Evolutionary conservation across 257 asterid genomes (phyloP), one percentile per base, ranked within the genome.

Genomic region (Plantago elongata): DNA sequence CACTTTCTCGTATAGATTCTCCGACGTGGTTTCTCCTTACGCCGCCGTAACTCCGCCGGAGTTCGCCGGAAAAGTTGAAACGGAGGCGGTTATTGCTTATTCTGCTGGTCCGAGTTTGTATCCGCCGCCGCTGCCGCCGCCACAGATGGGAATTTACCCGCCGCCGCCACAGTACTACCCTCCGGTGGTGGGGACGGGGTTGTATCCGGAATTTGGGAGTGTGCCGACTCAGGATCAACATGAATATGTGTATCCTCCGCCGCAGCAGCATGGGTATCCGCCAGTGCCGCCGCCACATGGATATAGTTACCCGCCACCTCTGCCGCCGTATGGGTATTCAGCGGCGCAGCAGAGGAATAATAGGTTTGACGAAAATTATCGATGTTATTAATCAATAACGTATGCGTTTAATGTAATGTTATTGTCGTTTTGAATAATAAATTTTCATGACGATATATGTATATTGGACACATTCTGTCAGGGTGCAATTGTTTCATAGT

Each of bases 1-100:
- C 34, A 75, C 72, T 4, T 82, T 90, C 47, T 81, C 95, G 3
- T 90, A 87, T 15, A 75, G 71, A 22, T 80, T 87, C 60, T 55
- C 77, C 0, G 93, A 75, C 0, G 12, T 61, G 47, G 48, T 68
- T 11, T 46, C 63, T 30, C 76, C 80, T 7, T 49, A 49, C 54
- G 17, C 22, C 22, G 54, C 22, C 15, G 22, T 49, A 1, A 3
- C 12, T 7, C 16, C 18, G 48, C 52, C 70, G 45, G 43, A 65
- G 0, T 67, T 66, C 15, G 14, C 64, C 1, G 66, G 69, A 3
- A 75, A 70, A 54, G 63, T 27, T 5, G 79, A 71, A 9, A 47
- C 40, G 0, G 79, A 75, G 6, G 81, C 83, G 2, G 55, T 67
- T 12, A 69, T 69, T 51, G 89, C 89, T 4, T 81, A 81, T 65